Evolutionary conservation across 2,329 filamentous ascomycete species (phyloP), one percentile per base, ranked within the genome.

Genomic region (Elsinoe fawcettii): DNA sequence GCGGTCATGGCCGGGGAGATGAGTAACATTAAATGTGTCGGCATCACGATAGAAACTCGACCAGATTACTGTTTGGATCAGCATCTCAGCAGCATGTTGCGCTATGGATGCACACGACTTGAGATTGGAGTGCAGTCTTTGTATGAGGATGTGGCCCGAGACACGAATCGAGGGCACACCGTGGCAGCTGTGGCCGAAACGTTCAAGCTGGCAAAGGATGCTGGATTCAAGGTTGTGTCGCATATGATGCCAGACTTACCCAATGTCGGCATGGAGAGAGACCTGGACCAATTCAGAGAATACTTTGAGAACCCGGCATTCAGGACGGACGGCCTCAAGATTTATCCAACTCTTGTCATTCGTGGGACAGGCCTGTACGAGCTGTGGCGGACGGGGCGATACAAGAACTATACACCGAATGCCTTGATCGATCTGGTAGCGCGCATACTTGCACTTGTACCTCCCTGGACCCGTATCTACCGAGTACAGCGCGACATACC

Each of bases 231-330:
- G 72, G 93, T 99, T 0, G 93, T 99, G 61, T 95, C 89, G 63
- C 93, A 99, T 74, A 99, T 99, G 93, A 99, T 99, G 93, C 93
- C 93, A 1, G 93, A 99, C 69, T 75, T 99, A 49, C 93, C 93
- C 2, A 99, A 99, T 66, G 93, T 99, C 2, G 93, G 93, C 58
- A 96, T 97, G 88, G 95, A 99, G 74, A 86, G 93, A 66, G 93
- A 99, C 69, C 78, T 99, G 43, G 91, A 95, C 67, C 93, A 99
- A 66, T 99, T 99, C 73, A 82, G 89, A 62, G 95, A 99, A 70
- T 99, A 99, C 71, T 99, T 99, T 66, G 90, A 96, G 69, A 97
- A 90, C 69, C 93, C 93, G 0, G 90, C 85, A 41, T 99, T 99
- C 76, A 82, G 93, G 59, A 99, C 95, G 1, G 93, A 99, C 68